A percentile compares a stretch with the other conserved stretches of the same genome.
Conservation (phyloP, 257 asterid species). For the Ehretia macrophylla region DNA sequence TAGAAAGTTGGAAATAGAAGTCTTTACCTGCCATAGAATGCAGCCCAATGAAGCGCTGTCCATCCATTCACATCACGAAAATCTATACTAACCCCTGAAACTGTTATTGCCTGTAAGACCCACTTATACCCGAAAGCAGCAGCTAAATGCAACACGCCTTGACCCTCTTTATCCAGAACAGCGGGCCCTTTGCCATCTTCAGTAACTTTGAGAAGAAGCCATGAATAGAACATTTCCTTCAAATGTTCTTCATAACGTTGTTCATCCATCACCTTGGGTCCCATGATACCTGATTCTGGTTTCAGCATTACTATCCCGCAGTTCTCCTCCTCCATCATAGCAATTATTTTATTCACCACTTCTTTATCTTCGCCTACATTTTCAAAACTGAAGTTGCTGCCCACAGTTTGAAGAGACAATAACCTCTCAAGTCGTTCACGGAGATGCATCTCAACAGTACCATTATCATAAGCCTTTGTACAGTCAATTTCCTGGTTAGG, state of each 20-base stretch:
- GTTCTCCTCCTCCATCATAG: constrained; percentile 58
- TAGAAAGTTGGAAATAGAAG: constrained; percentile 3
- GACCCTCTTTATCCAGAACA: constrained; percentile 67
- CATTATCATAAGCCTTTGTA: constrained; percentile 27
- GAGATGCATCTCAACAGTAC: constrained; percentile 37
- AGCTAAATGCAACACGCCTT: constrained; percentile 84
- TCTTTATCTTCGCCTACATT: constrained; percentile 33
- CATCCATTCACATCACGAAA: constrained; percentile 94
- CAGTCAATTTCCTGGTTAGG: constrained; percentile 24
- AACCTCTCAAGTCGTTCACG: constrained; percentile 53
- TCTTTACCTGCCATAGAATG: constrained; percentile 80
- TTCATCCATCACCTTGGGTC: constrained; percentile 36
- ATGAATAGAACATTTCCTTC: constrained; percentile 58
- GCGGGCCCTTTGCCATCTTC: constrained; percentile 62
- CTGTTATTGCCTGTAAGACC: constrained; percentile 69
- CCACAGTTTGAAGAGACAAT: constrained; percentile 28
- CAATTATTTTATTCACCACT: constrained; percentile 34
- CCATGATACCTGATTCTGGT: constrained; percentile 31
- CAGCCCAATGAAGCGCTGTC: constrained; percentile 99
- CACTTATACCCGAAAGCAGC: constrained; percentile 96
- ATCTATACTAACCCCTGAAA: constrained; percentile 71
- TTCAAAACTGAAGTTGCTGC: constrained; percentile 29
- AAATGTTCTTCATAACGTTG: constrained; percentile 47
- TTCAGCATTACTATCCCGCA: constrained; percentile 28
- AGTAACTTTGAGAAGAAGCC: constrained; percentile 61